phyloP scores from a whole-genome alignment of 148 eudicot genomes.

The Tetragonia tetragonoides region DNA sequence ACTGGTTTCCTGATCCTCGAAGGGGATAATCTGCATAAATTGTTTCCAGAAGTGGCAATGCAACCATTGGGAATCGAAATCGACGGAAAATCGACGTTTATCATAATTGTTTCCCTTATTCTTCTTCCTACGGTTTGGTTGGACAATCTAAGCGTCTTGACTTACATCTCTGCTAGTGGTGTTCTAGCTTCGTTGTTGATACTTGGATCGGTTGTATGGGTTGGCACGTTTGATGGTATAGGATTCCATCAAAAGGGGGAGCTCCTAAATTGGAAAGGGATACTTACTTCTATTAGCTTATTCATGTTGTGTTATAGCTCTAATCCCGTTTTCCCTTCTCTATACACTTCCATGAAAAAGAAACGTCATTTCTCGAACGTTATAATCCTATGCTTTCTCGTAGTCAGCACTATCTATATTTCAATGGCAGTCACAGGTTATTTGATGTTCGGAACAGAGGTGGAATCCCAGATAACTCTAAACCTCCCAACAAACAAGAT shows the following conservation, averaged over 20 bases:
- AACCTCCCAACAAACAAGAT: constrained; percentile 28
- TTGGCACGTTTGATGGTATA: constrained; percentile 32
- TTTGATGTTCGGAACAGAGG: neutral
- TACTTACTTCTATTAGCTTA: constrained; percentile 40
- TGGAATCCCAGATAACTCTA: constrained; percentile 9
- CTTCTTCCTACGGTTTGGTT: constrained; percentile 37
- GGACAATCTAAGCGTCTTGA: constrained; percentile 29
- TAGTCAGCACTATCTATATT: neutral
- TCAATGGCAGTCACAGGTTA: constrained; percentile 20
- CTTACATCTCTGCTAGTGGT: constrained; percentile 42
- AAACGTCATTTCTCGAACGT: constrained; percentile 1
- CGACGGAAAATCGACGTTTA: constrained; percentile 32
- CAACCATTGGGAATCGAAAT: neutral
- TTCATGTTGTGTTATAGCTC: constrained; percentile 40
- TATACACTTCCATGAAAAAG: constrained; percentile 35
- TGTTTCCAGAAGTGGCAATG: constrained; percentile 22
- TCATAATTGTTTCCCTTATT: constrained; percentile 26
- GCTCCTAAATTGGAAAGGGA: constrained; percentile 29
- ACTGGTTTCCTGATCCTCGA: constrained; percentile 39
- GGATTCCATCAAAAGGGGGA: constrained; percentile 36
- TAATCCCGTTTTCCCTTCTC: constrained; percentile 37
- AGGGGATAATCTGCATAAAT: constrained; percentile 40
- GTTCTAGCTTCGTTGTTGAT: constrained; percentile 28
- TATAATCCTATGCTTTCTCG: neutral
- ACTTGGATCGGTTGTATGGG: constrained; percentile 29